Evolutionary conservation across 129 eudicot genomes (phyloP).

Genomic region (Deinandra increscens): DNA sequence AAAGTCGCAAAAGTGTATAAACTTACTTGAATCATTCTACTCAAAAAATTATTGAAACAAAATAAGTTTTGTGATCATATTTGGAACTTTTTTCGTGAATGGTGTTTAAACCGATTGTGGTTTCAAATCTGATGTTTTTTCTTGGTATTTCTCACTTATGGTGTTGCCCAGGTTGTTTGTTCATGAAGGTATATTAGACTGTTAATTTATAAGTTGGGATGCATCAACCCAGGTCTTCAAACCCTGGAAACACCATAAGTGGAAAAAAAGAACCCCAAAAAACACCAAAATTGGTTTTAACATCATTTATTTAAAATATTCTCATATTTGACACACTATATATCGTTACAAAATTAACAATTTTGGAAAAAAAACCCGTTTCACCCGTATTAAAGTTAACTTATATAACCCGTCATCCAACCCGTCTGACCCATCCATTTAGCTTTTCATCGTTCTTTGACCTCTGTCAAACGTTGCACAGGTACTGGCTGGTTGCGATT

Average conservation of each 20-base stretch:
- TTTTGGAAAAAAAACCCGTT: not conserved
- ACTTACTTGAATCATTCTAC: not conserved
- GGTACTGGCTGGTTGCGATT: conserved; percentile 50
- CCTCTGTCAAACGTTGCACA: not conserved
- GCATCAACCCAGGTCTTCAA: no score
- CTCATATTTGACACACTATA: not conserved
- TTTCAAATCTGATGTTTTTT: no score
- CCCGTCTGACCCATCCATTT: not conserved
- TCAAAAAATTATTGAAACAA: not conserved
- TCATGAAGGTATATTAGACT: no score
- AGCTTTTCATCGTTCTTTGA: not conserved
- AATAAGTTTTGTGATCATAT: not conserved
- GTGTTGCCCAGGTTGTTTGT: no score
- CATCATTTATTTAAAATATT: no score
- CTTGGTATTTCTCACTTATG: no score
- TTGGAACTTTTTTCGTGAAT: no score
- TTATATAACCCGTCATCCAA: not conserved
- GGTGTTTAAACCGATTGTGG: no score
- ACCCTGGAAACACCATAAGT: no score
- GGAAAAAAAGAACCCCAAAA: no score
- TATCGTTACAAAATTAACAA: not conserved
- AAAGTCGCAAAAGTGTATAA: conserved; percentile 3
- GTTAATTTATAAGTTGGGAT: no score
- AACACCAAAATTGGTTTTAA: no score
- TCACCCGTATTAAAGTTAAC: not conserved